Evolutionary conservation across 2,329 filamentous ascomycete genomes (phyloP), one percentile per base, ranked within the genome.

Genomic region (Calonectria hawksworthii): DNA sequence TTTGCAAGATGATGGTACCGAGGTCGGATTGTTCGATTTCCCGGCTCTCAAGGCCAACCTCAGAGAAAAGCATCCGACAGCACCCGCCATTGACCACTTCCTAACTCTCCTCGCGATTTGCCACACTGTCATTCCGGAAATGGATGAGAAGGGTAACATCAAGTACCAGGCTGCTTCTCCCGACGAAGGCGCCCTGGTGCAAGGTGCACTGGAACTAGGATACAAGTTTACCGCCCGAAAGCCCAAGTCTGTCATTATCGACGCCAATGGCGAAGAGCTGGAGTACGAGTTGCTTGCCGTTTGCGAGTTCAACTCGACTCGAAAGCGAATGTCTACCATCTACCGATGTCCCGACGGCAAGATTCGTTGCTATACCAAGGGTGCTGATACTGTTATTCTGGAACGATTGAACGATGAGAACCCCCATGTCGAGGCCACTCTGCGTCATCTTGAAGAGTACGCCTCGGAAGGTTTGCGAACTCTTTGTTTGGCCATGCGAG

Each of bases 81-180:
- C 90, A 2, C 82, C 85, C 38, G 87, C 87, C 28, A 92, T 92
- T 67, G 86, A 98, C 79, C 95, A 99, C 80, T 99, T 99, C 85
- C 89, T 99, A 65, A 91, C 94, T 3, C 89, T 99, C 21, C 90
- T 99, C 36, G 90, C 96, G 10, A 98, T 94, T 9, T 99, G 97
- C 80, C 97, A 99, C 85, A 99, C 97, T 0, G 97, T 99, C 78
- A 99, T 99, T 82, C 98, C 97, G 0, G 97, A 99, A 86, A 90
- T 93, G 80, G 92, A 92, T 65, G 94, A 96, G 54, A 93, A 95
- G 79, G 94, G 92, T 23, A 90, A 92, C 47, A 98, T 99, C 89
- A 99, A 98, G 86, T 99, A 99, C 80, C 98, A 99, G 86, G 97
- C 97, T 30, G 96, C 98, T 2, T 99, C 97, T 30, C 97, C 97